These are phyloP conservation scores for Phytophthora europaea DNA, from an alignment of 352 stramenopile genomes.

Conservation along the genomic window DNA sequence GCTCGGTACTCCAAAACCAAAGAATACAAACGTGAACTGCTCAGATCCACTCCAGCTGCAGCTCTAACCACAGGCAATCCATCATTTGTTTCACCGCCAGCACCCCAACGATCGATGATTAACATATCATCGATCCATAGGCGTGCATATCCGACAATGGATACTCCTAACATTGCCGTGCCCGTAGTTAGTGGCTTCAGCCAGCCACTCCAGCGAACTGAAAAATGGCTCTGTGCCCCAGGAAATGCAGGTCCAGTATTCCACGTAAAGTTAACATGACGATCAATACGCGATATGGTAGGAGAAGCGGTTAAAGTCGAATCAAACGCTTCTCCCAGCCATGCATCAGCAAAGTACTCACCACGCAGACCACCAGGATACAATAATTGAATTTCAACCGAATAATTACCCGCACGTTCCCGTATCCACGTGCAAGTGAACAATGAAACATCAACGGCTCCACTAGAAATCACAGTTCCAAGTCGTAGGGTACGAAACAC, in stretches of 20 bases:
- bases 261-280: slow-evolving; percentile 83
- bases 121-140: slow-evolving; percentile 75
- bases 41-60: slow-evolving; percentile 37
- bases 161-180: slow-evolving; percentile 57
- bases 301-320: neutral
- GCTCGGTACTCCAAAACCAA: slow-evolving; percentile 76
- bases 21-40: slow-evolving; percentile 51
- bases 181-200: slow-evolving; percentile 59
- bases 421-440: slow-evolving; percentile 61
- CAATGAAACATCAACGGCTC: slow-evolving; percentile 21
- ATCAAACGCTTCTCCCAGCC: slow-evolving; percentile 47
- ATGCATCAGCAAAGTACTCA: slow-evolving; percentile 76
- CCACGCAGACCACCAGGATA: slow-evolving; percentile 68
- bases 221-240: slow-evolving; percentile 62
- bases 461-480: slow-evolving; percentile 25
- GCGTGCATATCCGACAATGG: slow-evolving; percentile 60
- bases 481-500: slow-evolving; percentile 24
- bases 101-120: slow-evolving; percentile 72
- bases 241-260: slow-evolving; percentile 54
- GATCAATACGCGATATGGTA: slow-evolving; percentile 64
- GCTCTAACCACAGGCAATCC: slow-evolving; percentile 28
- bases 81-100: slow-evolving; percentile 35
- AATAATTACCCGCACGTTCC: slow-evolving; percentile 55
- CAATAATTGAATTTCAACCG: slow-evolving; percentile 63
- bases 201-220: slow-evolving; percentile 73